phyloP scores from a whole-genome alignment of 768 basidiomycete species.

The Rhodotorula paludigena region DNA sequence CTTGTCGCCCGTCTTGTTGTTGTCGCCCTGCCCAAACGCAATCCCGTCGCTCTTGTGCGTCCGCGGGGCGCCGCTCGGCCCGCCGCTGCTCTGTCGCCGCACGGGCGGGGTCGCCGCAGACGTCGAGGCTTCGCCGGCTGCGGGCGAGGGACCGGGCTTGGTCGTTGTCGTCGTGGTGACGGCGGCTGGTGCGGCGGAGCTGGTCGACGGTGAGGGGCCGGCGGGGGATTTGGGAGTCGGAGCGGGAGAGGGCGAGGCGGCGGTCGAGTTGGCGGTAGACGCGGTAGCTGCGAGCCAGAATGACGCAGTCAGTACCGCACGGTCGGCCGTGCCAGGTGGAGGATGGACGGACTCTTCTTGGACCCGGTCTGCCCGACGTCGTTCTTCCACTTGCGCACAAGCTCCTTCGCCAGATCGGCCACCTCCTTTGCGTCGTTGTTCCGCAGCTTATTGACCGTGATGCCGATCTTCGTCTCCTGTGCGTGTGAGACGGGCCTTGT shows the following conservation, averaged over 20 bases:
- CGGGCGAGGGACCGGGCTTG: constrained; percentile 1
- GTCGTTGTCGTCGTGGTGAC: constrained; percentile 3
- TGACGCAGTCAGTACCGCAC: background rate
- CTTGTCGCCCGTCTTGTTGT: constrained; percentile 49
- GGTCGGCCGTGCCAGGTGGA: background rate
- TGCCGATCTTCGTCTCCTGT: constrained; percentile 86
- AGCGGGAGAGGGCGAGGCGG: constrained; percentile 35
- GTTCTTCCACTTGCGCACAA: constrained; percentile 83
- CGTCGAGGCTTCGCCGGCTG: constrained; percentile 43
- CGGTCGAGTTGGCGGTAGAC: constrained; percentile 10
- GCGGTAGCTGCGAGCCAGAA: background rate
- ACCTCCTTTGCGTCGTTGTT: constrained; percentile 67
- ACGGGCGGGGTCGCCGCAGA: background rate
- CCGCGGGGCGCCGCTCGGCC: constrained; percentile 29
- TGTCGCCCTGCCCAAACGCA: background rate
- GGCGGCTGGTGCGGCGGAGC: background rate
- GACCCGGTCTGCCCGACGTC: constrained; percentile 63
- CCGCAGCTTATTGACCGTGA: constrained; percentile 87
- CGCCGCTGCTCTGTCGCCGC: constrained; percentile 24
- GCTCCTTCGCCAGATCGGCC: constrained; percentile 75
- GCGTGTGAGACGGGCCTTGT: background rate
- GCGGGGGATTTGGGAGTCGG: constrained; percentile 30
- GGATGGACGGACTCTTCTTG: constrained; percentile 21
- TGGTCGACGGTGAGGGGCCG: constrained; percentile 22
- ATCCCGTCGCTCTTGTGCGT: constrained; percentile 29